These are phyloP conservation scores for Fusarium sp. DNA, from an alignment of 2,329 filamentous ascomycete genomes.

Conservation along the genomic window DNA sequence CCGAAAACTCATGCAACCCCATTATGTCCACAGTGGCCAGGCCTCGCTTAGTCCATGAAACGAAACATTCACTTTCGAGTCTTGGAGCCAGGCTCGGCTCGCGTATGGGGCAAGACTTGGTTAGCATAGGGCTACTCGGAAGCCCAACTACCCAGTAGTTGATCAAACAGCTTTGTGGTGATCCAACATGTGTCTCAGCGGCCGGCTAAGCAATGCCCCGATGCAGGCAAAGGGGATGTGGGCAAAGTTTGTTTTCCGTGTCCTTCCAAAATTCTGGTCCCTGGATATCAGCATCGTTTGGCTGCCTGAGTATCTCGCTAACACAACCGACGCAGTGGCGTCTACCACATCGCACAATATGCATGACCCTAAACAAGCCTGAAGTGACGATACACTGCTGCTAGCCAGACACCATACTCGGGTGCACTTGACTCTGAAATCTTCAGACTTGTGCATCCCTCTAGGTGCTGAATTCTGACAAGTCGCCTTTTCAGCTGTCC, in stretches of 20 bases:
- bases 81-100: background rate
- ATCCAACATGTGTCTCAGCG: slow-evolving; percentile 5
- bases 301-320: background rate
- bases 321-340: slow-evolving; percentile 5
- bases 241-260: background rate
- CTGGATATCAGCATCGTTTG: background rate
- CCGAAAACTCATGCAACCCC: background rate
- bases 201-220: slow-evolving; percentile 7
- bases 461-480: slow-evolving; percentile 13
- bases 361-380: slow-evolving; percentile 4
- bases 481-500: slow-evolving; percentile 30
- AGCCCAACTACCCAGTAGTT: background rate
- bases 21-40: background rate
- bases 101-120: background rate
- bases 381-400: slow-evolving; percentile 14
- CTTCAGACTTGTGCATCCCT: slow-evolving; percentile 4
- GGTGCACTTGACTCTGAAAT: background rate
- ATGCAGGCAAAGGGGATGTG: slow-evolving; percentile 4
- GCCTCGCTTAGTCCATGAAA: background rate
- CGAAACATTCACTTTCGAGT: background rate
- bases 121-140: slow-evolving; percentile 4
- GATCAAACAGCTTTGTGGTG: background rate
- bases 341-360: slow-evolving; percentile 9
- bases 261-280: background rate
- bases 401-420: slow-evolving; percentile 1